A percentile compares a stretch with the other conserved stretches of the same genome.
These are phyloP conservation scores for Larix kaempferi DNA, from an alignment of 75 land plant species.

Conservation along the genomic window DNA sequence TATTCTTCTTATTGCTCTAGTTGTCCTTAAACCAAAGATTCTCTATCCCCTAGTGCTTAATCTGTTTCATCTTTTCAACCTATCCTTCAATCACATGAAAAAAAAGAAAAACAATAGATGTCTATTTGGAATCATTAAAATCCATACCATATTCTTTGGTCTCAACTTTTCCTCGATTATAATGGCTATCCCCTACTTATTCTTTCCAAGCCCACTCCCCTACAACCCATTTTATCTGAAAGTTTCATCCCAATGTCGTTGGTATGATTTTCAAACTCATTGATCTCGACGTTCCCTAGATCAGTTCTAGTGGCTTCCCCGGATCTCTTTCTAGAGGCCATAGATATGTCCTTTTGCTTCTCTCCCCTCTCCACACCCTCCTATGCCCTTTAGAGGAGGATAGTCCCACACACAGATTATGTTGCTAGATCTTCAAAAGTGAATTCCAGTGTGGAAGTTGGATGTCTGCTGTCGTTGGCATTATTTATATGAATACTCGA, in stretches of 20 bases:
- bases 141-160: constrained; percentile 97
- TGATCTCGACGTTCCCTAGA: constrained; percentile 11
- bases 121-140: constrained; percentile 83
- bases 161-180: constrained; percentile 79
- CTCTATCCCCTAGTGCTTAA: constrained; percentile 16
- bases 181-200: constrained; percentile 79
- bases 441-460: too few relatives aligned
- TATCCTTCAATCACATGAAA: constrained; percentile 27
- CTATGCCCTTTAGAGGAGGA: too few relatives aligned
- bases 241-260: constrained; percentile 82
- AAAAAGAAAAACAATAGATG: constrained; percentile 13
- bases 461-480: too few relatives aligned
- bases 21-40: constrained; percentile 67
- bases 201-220: constrained; percentile 88
- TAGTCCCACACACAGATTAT: too few relatives aligned
- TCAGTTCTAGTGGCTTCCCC: not conserved
- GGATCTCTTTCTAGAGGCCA: constrained; percentile 2
- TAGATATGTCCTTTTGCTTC: constrained; percentile 33
- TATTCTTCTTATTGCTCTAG: constrained; percentile 45
- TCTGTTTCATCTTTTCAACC: constrained; percentile 15
- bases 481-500: too few relatives aligned
- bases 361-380: constrained; percentile 73
- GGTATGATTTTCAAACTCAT: constrained; percentile 74
- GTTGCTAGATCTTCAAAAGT: too few relatives aligned
- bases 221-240: constrained; percentile 93